Evolutionary conservation across 2,329 filamentous ascomycete species (phyloP), one percentile per base, ranked within the genome.

Genomic region (Berkeleyomyces basicola): DNA sequence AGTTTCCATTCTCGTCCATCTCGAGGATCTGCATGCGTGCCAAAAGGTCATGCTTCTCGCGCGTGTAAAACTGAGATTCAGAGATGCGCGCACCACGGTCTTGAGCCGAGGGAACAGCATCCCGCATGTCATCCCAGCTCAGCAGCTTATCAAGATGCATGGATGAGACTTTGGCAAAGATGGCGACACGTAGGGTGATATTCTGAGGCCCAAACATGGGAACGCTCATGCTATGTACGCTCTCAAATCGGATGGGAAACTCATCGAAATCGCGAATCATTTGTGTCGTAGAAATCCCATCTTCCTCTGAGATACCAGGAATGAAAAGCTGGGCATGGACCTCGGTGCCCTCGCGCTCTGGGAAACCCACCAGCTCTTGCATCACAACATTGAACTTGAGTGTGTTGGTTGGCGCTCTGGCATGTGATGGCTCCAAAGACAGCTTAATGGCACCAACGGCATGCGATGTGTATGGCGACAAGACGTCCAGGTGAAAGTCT

Each of bases 361-460:
- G 87, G 68, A 99, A 99, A 0, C 93, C 93, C 43, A 93, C 76
- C 75, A 99, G 82, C 70, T 97, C 90, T 70, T 95, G 91, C 89
- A 99, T 96, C 40, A 97, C 91, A 4, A 97, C 91, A 69, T 97
- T 99, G 76, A 99, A 99, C 71, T 97, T 99, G 64, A 97, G 77
- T 2, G 89, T 96, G 64, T 88, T 93, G 10, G 89, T 88, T 11
- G 93, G 93, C 3, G 91, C 92, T 69, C 95, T 86, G 1, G 92
- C 91, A 58, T 90, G 92, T 0, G 92, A 97, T 11, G 93, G 93
- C 70, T 99, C 93, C 5, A 99, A 76, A 0, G 92, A 92, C 44
- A 99, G 77, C 69, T 90, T 88, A 67, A 99, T 83, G 62, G 96
- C 92, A 53, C 92, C 93, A 65, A 97, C 83, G 7, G 90, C 88